Percentiles rank a stretch among this genome's conserved stretches.
Evolutionary conservation across 495 filamentous ascomycete genomes (phyloP).

Genomic region (Astrocystis sublimbata): DNA sequence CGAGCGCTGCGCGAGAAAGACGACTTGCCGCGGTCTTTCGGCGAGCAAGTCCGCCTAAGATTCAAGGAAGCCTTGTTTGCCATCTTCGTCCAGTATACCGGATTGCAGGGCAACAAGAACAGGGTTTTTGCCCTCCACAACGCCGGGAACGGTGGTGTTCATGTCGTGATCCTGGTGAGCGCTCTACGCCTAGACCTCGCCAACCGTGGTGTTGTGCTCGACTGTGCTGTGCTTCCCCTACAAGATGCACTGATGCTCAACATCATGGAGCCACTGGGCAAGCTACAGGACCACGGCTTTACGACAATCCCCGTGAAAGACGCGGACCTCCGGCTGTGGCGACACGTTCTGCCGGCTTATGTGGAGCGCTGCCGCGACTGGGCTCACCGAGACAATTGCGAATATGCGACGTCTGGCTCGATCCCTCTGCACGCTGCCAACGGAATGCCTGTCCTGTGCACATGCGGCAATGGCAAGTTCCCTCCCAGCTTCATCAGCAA

Average conservation of each 20-base stretch:
- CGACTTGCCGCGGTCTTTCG: background rate
- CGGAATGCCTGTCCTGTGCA: conserved; percentile 28
- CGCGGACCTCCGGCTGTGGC: conserved; percentile 51
- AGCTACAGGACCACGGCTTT: conserved; percentile 28
- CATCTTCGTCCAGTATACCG: conserved; percentile 33
- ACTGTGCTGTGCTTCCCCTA: conserved; percentile 46
- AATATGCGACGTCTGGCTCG: conserved; percentile 37
- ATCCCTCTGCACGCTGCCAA: conserved; percentile 33
- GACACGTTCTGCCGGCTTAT: conserved; percentile 45
- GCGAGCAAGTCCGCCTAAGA: conserved; percentile 31
- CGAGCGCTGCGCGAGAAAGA: conserved; percentile 24
- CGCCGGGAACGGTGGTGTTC: conserved; percentile 31
- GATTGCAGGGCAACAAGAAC: conserved; percentile 1
- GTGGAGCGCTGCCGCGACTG: conserved; percentile 58
- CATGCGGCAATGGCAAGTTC: conserved; percentile 41
- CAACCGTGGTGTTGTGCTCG: conserved; percentile 43
- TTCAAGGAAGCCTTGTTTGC: conserved; percentile 50
- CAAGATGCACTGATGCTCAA: background rate
- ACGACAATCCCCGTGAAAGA: conserved; percentile 33
- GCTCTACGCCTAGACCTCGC: conserved; percentile 41
- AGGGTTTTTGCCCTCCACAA: conserved; percentile 7
- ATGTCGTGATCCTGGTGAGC: conserved; percentile 32
- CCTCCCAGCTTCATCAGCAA: conserved; percentile 28
- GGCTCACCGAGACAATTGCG: conserved; percentile 47
- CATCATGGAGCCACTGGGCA: conserved; percentile 19